Percentiles rank a stretch among this genome's conserved stretches.
Conservation (phyloP, 352 stramenopile genomes). For the Globisporangium orthogonon region DNA sequence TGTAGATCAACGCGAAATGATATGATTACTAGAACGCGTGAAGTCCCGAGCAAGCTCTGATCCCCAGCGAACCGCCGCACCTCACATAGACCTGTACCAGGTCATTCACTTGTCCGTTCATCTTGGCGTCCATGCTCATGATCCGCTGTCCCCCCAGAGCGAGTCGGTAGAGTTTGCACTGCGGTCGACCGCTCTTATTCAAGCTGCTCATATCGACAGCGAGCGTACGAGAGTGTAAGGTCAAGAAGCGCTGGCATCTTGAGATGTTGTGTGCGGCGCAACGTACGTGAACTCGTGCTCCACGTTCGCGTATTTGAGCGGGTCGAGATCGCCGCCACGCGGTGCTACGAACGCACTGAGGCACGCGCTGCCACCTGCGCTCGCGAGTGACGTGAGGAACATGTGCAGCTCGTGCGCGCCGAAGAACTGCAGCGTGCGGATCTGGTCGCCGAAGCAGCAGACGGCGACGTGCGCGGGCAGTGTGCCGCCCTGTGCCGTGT, state of each 20-base stretch:
- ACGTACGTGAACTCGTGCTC: conserved; percentile 73
- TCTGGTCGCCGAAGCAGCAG: conserved; percentile 62
- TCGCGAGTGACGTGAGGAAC: conserved; percentile 38
- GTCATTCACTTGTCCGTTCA: conserved; percentile 42
- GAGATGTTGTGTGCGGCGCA: not conserved
- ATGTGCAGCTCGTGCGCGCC: conserved; percentile 33
- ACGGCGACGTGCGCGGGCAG: conserved; percentile 24
- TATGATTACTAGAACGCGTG: too few relatives aligned
- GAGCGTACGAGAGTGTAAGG: not conserved
- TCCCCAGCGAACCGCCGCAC: conserved; percentile 11
- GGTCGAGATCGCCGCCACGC: conserved; percentile 53
- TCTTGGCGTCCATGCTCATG: conserved; percentile 57
- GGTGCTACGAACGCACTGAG: conserved; percentile 58
- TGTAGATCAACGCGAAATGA: conserved; percentile 6
- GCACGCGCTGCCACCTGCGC: conserved; percentile 23
- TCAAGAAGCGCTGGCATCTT: too few relatives aligned
- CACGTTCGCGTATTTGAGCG: conserved; percentile 59
- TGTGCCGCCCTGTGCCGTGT: not conserved
- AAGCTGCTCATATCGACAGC: conserved; percentile 20
- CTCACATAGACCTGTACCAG: conserved; percentile 36
- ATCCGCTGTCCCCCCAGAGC: conserved; percentile 56
- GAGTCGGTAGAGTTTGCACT: conserved; percentile 62
- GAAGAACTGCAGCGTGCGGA: conserved; percentile 41
- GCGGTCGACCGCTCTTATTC: conserved; percentile 47
- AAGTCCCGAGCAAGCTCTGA: not conserved